These are phyloP conservation scores for Ceratorhiza oryzae-sativae DNA, from an alignment of 1,284 basidiomycete species.

Conservation along the genomic window DNA sequence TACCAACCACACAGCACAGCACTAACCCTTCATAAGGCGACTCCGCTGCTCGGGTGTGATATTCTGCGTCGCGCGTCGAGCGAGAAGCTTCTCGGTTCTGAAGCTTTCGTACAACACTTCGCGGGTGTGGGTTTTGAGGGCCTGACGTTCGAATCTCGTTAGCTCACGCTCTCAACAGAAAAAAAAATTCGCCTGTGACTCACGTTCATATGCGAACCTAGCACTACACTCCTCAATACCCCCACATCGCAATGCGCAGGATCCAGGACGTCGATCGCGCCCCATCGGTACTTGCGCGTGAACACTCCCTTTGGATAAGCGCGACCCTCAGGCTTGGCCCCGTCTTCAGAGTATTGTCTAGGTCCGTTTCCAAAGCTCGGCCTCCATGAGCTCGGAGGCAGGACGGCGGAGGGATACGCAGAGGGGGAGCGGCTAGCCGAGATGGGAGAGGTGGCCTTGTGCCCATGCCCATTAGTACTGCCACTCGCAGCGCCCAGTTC, in stretches of 20 bases:
- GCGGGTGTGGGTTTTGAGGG: constrained; percentile 77
- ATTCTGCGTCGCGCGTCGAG: constrained; percentile 75
- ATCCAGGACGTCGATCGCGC: constrained; percentile 80
- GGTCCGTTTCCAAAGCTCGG: constrained; percentile 48
- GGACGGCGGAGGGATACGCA: constrained; percentile 53
- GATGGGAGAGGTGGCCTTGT: not conserved
- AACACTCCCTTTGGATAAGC: constrained; percentile 72
- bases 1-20: not conserved
- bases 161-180: constrained; percentile 34
- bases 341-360: constrained; percentile 41
- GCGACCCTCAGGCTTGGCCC: constrained; percentile 49
- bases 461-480: not conserved
- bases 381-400: constrained; percentile 34
- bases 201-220: constrained; percentile 82
- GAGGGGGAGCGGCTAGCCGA: constrained; percentile 58
- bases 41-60: constrained; percentile 53
- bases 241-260: constrained; percentile 84
- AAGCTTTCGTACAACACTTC: constrained; percentile 85
- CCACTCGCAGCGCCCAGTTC: not conserved
- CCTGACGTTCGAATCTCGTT: constrained; percentile 54
- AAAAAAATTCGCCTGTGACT: constrained; percentile 46
- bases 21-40: constrained; percentile 33
- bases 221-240: constrained; percentile 75
- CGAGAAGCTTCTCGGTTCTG: constrained; percentile 82
- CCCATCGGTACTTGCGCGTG: constrained; percentile 79